Percentiles rank a stretch among this genome's conserved stretches.
These are phyloP conservation scores for Aspergillus caelatus DNA, from an alignment of 2,329 filamentous ascomycete species.

Conservation along the genomic window DNA sequence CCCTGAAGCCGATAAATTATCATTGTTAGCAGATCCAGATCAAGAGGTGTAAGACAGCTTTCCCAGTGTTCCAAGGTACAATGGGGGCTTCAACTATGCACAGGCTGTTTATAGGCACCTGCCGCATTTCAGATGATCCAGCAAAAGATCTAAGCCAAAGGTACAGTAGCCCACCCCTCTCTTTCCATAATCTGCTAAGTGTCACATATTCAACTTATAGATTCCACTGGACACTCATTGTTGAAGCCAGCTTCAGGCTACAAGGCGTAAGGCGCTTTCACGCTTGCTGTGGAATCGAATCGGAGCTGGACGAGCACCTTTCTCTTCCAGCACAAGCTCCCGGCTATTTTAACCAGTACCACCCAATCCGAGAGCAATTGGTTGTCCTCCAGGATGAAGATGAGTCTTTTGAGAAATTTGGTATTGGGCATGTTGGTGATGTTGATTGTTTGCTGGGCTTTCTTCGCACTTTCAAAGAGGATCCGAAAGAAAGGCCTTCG, in stretches of 20 bases:
- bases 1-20: not conserved
- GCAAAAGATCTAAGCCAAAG: not conserved
- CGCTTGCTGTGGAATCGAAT: not conserved
- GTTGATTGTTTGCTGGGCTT: too few species aligned
- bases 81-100: not conserved
- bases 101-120: not conserved
- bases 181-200: not conserved
- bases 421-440: too few species aligned
- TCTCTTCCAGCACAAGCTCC: too few species aligned
- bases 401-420: not conserved
- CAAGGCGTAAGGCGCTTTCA: not conserved
- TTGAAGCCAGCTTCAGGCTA: not conserved
- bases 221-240: not conserved
- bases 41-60: not conserved
- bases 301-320: not conserved
- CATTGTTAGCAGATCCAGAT: not conserved
- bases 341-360: too few species aligned
- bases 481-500: not conserved
- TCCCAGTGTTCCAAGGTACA: too few species aligned
- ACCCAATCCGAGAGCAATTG: not conserved
- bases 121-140: too few species aligned
- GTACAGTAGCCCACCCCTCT: too few species aligned
- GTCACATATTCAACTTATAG: not conserved
- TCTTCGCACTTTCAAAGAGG: too few species aligned
- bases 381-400: too few species aligned